Base-by-base conservation (phyloP, 108 stramenopile genomes). In the Fragilariopsis cylindrus region DNA sequence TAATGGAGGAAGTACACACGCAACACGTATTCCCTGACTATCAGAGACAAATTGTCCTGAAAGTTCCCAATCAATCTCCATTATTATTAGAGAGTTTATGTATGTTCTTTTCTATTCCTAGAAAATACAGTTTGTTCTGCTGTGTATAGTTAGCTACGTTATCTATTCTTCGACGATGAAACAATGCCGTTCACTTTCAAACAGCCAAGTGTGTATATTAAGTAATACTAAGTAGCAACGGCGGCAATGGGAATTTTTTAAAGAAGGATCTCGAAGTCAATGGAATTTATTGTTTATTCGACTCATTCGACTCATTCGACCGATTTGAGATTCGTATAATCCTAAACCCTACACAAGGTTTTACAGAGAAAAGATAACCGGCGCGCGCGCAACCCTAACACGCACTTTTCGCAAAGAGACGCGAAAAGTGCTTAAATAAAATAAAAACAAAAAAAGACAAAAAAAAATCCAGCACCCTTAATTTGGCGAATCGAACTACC, bases 31-130 rank as follows among this genome's bases (percentile, higher is more conserved):
- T 40, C 87, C 87, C 71, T 76, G 79, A 43, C 79, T 72, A 60
- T 87, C 87, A 3, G 71, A 78, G 1, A 81, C 74, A 12, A 87
- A 77, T 40, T 84, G 79, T 43, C 82, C 73, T 7, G 83, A 81
- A 41, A 87, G 49, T 74, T 84, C 87, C 83, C 83, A 87, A 70
- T 87, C 83, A 21, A 72, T 73, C 71, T 87, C 70, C 87, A 87
- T 87, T 41, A 30, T 70, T 40, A 4, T 7, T 52, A 13, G 50
- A 13, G 50, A 3, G 9, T 52, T 9, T 52, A 13, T 52, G 50
- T 52, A 30, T 30, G 30, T 52, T 52, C 12, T 9, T 52, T 52
- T 52, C 50, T 52, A 0, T 13, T 52, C 13, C 50, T 52, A 2
- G 1, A 52, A 52, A 3, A 30, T 0, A 30, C 30, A 30, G 30